Conservation (phyloP, 805 yeast species). For the Priceomyces fermenticarens region DNA sequence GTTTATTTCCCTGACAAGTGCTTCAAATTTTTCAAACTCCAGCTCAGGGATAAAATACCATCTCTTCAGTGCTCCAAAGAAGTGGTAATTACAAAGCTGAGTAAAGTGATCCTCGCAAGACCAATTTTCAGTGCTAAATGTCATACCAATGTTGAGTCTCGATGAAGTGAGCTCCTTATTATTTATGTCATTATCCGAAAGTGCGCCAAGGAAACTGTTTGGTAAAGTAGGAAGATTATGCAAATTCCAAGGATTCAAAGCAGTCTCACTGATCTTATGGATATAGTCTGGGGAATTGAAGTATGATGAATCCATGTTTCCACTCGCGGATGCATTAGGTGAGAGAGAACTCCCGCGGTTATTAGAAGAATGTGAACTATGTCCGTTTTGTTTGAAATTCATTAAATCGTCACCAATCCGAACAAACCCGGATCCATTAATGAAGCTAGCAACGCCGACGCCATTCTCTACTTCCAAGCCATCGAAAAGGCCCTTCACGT, state of each 20-base stretch:
- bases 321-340: constrained; percentile 4
- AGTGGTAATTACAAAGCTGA: constrained; percentile 50
- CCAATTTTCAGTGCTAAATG: constrained; percentile 58
- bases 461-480: constrained; percentile 30
- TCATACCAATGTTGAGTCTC: constrained; percentile 48
- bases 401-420: constrained; percentile 26
- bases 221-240: constrained; percentile 51
- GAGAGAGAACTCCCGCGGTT: constrained; percentile 3
- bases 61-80: constrained; percentile 51
- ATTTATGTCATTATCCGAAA: constrained; percentile 40
- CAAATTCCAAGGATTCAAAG: constrained; percentile 54
- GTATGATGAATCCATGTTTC: constrained; percentile 9
- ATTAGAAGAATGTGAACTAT: constrained; percentile 14
- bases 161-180: constrained; percentile 45
- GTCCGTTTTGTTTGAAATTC: constrained; percentile 21
- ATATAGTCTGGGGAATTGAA: constrained; percentile 20
- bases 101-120: constrained; percentile 58
- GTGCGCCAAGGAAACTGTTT: constrained; percentile 44
- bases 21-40: constrained; percentile 52
- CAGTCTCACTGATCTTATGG: constrained; percentile 14
- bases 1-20: constrained; percentile 24
- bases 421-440: constrained; percentile 36
- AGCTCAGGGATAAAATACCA: constrained; percentile 66
- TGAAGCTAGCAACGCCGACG: constrained; percentile 20
- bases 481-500: constrained; percentile 17